Evolutionary conservation across 2,329 filamentous ascomycete species (phyloP).

Genomic region (Monilinia vaccinii-corymbosi): DNA sequence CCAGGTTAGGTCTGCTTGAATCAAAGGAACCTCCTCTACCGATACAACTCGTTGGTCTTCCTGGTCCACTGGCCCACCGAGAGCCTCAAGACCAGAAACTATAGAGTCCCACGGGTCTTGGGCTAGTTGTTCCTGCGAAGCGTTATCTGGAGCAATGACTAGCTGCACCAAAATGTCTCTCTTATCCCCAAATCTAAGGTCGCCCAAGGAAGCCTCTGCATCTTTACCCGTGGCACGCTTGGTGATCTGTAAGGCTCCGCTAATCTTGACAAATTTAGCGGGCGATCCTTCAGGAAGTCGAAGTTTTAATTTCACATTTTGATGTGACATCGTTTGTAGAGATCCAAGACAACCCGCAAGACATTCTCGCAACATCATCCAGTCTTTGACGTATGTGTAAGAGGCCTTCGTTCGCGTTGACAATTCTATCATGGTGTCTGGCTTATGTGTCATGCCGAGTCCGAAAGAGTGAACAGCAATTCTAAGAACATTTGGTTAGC

Average conservation of each 20-base stretch:
- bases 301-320: slow-evolving; percentile 94
- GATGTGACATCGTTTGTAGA: slow-evolving; percentile 90
- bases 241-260: slow-evolving; percentile 88
- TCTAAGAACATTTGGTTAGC: slow-evolving; percentile 35
- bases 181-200: slow-evolving; percentile 93
- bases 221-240: slow-evolving; percentile 92
- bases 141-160: slow-evolving; percentile 79
- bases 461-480: slow-evolving; percentile 96
- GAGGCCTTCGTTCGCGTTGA: slow-evolving; percentile 93
- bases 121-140: slow-evolving; percentile 69
- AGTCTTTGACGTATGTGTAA: slow-evolving; percentile 98
- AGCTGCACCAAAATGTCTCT: slow-evolving; percentile 87
- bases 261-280: slow-evolving; percentile 98
- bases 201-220: slow-evolving; percentile 84
- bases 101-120: slow-evolving; percentile 97
- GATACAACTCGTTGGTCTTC: slow-evolving; percentile 77
- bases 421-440: slow-evolving; percentile 96
- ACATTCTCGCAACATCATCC: slow-evolving; percentile 99
- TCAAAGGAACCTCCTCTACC: slow-evolving; percentile 87
- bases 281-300: slow-evolving; percentile 91
- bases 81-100: slow-evolving; percentile 85
- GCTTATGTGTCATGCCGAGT: slow-evolving; percentile 92
- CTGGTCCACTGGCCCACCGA: slow-evolving; percentile 77
- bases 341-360: slow-evolving; percentile 86
- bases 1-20: slow-evolving; percentile 90